A percentile compares a stretch with the other conserved stretches of the same genome.
Evolutionary conservation across 1,284 basidiomycete species (phyloP).

Genomic region (Puccinia coronata): DNA sequence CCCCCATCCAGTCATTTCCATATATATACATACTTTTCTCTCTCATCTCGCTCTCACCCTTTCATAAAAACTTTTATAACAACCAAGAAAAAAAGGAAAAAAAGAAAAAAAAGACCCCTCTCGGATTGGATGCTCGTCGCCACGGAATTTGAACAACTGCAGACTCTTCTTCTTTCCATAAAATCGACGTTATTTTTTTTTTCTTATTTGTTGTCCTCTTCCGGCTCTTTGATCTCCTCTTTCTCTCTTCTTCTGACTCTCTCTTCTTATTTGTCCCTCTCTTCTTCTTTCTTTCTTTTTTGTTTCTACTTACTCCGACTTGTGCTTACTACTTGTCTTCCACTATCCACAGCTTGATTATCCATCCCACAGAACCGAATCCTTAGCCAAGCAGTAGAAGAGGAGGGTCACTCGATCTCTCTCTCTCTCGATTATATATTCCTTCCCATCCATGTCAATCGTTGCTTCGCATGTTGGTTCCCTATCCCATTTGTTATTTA

Average conservation of each 20-base stretch:
- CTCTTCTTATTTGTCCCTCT: no score
- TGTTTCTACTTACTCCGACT: background rate
- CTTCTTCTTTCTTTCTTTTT: background rate
- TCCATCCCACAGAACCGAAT: no score
- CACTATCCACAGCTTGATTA: no score
- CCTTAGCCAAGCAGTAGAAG: no score
- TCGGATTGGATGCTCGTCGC: background rate
- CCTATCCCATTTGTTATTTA: no score
- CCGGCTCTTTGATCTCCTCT: background rate
- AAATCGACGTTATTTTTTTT: background rate
- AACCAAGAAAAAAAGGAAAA: no score
- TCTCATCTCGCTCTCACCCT: background rate
- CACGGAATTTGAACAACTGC: background rate
- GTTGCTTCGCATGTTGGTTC: no score
- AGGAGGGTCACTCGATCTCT: no score
- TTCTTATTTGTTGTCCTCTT: no score
- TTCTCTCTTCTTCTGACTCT: background rate
- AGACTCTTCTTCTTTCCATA: background rate
- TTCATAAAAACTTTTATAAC: no score
- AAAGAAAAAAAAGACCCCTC: background rate
- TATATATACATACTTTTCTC: background rate
- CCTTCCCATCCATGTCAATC: conserved; percentile 1
- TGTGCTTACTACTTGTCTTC: no score
- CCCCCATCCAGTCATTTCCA: background rate
- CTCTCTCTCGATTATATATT: no score